Conservation (phyloP, 2,329 filamentous ascomycete species). For the Diaporthe amygdali region DNA sequence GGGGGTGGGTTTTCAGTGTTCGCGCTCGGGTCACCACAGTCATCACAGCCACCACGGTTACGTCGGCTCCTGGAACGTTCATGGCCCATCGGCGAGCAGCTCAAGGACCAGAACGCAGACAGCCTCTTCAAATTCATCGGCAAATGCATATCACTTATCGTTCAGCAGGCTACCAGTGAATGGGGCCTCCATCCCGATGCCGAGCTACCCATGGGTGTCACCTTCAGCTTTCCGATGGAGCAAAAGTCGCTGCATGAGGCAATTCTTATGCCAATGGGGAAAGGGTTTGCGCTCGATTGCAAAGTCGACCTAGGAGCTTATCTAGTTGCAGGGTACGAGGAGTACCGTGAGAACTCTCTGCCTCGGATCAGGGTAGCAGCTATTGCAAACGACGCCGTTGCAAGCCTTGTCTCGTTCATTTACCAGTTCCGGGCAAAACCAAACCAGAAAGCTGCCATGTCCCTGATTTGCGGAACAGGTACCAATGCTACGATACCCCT, state of each 20-base stretch:
- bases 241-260: conserved; percentile 68
- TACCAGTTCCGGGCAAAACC: conserved; percentile 69
- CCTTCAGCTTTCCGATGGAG: conserved; percentile 74
- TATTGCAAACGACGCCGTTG: conserved; percentile 82
- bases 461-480: conserved; percentile 81
- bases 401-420: conserved; percentile 78
- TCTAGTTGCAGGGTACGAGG: conserved; percentile 63
- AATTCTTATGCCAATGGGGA: conserved; percentile 71
- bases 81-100: conserved; percentile 75
- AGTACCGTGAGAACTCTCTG: conserved; percentile 49
- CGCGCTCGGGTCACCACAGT: conserved; percentile 23
- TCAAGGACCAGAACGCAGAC: conserved; percentile 77
- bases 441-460: conserved; percentile 74
- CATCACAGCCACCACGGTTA: conserved; percentile 47
- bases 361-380: conserved; percentile 74
- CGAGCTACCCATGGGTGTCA: conserved; percentile 68
- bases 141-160: conserved; percentile 75
- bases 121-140: conserved; percentile 85
- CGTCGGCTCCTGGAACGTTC: conserved; percentile 68
- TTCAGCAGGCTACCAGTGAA: conserved; percentile 58
- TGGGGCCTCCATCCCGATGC: conserved; percentile 47
- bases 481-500: conserved; percentile 82
- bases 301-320: conserved; percentile 65
- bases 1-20: neutral
- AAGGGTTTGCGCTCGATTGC: conserved; percentile 69